These are phyloP conservation scores for Musa acuminata DNA, from an alignment of 176 grass and related monocot species.

Conservation along the genomic window DNA sequence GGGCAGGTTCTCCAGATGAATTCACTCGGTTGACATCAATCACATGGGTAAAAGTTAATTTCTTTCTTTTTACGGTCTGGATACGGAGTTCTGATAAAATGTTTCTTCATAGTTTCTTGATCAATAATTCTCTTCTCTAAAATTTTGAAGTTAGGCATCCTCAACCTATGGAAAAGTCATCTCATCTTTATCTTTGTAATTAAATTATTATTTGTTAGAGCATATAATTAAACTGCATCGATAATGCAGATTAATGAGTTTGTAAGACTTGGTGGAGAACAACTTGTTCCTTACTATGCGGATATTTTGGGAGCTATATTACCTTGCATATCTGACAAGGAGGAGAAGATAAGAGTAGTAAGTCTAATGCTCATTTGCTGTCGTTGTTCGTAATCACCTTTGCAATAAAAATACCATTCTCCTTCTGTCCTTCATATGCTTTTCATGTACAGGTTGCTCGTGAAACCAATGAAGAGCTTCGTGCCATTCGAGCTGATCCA, in stretches of 20 bases:
- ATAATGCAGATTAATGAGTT: conserved; percentile 87
- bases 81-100: neutral
- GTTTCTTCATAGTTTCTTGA: neutral
- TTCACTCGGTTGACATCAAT: conserved; percentile 94
- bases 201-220: neutral
- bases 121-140: neutral
- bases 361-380: conserved; percentile 11
- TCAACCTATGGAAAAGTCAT: too few relatives aligned
- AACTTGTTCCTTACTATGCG: conserved; percentile 82
- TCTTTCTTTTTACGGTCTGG: neutral
- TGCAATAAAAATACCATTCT: neutral
- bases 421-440: neutral
- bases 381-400: neutral
- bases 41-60: conserved; percentile 57
- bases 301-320: conserved; percentile 94
- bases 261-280: conserved; percentile 93
- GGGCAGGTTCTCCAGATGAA: conserved; percentile 77
- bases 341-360: conserved; percentile 97
- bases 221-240: neutral
- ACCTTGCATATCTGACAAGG: conserved; percentile 80
- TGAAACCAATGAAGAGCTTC: conserved; percentile 96
- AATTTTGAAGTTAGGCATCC: too few relatives aligned
- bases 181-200: neutral
- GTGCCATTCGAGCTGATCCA: conserved; percentile 73
- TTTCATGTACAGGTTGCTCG: conserved; percentile 64